Evolutionary conservation across 768 basidiomycete species (phyloP), one percentile per base, ranked within the genome.

Genomic region (Lactarius trivialis): DNA sequence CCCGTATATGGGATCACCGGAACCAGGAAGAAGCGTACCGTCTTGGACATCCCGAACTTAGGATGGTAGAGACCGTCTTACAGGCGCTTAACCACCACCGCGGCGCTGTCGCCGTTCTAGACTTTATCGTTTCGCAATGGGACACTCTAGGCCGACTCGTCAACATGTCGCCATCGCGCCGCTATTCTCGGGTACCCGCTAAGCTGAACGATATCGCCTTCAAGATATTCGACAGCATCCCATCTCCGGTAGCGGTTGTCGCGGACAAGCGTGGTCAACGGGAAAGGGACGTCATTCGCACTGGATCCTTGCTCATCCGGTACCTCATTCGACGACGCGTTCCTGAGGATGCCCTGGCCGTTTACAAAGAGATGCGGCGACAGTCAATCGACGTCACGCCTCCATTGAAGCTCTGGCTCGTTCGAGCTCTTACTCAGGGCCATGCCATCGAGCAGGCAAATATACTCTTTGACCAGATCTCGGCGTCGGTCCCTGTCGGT

Each of bases 371-470:
- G 36, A 62, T 67, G 65, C 52, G 33, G 8, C 50, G 58, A 26
- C 65, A 63, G 21, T 56, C 55, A 28, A 36, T 63, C 24, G 41
- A 51, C 24, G 15, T 66, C 33, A 33, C 1, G 4, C 33, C 15
- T 19, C 17, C 28, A 14, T 24, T 66, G 43, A 58, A 56, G 58
- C 11, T 67, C 11, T 52, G 54, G 39, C 50, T 67, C 49, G 58
- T 66, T 19, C 67, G 61, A 37, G 52, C 65, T 24, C 56, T 67
- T 55, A 51, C 51, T 21, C 56, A 32, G 26, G 60, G 51, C 5
- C 55, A 62, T 41, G 66, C 70, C 19, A 78, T 78, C 63, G 70
- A 71, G 45, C 69, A 73, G 1, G 85, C 85, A 12, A 78, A 79
- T 57, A 69, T 71, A 30, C 67, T 83, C 26, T 84, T 77, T 66